phyloP scores from a whole-genome alignment of 768 basidiomycete species.

The Suillus decipiens region DNA sequence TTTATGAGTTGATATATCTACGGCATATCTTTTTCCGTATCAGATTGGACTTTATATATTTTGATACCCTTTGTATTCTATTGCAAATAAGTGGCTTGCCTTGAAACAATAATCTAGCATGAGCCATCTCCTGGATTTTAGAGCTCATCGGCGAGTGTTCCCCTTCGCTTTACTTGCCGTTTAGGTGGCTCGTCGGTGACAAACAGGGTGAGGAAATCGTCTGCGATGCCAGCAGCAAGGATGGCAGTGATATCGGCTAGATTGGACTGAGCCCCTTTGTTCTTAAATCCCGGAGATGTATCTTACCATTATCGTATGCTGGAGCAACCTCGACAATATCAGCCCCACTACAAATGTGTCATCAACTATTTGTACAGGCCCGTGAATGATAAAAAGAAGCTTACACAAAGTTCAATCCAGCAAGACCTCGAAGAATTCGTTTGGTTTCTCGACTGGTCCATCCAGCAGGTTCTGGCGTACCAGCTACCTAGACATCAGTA shows the following conservation, averaged over 20 bases:
- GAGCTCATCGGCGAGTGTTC: slow-evolving; percentile 29
- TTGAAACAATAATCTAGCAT: background rate
- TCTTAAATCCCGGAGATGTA: slow-evolving; percentile 1
- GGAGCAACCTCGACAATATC: slow-evolving; percentile 80
- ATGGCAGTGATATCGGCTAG: slow-evolving; percentile 68
- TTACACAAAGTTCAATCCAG: slow-evolving; percentile 73
- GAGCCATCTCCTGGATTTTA: slow-evolving; percentile 12
- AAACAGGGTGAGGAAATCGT: slow-evolving; percentile 68
- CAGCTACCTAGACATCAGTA: slow-evolving; percentile 43
- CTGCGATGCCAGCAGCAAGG: slow-evolving; percentile 67
- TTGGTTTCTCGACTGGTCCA: slow-evolving; percentile 79
- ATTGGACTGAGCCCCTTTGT: slow-evolving; percentile 6
- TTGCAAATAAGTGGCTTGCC: slow-evolving; percentile 6
- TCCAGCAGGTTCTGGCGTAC: slow-evolving; percentile 77
- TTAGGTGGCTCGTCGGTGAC: slow-evolving; percentile 43
- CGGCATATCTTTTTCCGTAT: slow-evolving; percentile 12
- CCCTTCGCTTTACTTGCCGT: slow-evolving; percentile 20
- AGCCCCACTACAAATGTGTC: slow-evolving; percentile 48
- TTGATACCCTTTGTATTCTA: slow-evolving; percentile 29
- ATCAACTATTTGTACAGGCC: background rate
- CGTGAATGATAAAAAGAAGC: slow-evolving; percentile 23
- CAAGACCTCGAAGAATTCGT: slow-evolving; percentile 69
- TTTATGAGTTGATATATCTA: background rate
- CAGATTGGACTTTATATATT: slow-evolving; percentile 9
- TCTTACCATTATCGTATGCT: slow-evolving; percentile 66